Evolutionary conservation across 202 grass and related monocot genomes (phyloP), one percentile per base, ranked within the genome.

Genomic region (Setaria italica): DNA sequence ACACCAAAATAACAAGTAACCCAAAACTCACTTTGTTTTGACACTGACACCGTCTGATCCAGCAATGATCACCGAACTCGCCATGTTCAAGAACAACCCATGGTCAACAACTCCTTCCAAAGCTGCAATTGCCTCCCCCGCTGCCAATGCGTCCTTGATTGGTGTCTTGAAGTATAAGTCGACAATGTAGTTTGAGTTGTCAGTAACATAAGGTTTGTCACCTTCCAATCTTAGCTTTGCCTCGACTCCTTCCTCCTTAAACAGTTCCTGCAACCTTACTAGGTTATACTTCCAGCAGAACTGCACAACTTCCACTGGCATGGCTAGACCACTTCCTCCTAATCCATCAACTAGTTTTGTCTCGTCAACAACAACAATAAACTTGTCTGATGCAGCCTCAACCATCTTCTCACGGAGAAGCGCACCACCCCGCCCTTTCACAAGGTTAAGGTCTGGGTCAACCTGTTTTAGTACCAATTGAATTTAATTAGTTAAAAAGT

Each of bases 361-460:
- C 34, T 99, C 96, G 12, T 99, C 96, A 1, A 89, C 88, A 55
- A 95, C 80, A 14, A 99, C 96, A 0, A 99, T 86, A 5, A 99
- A 99, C 67, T 95, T 99, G 14, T 79, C 89, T 33, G 96, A 99
- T 41, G 93, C 93, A 39, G 96, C 93, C 77, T 99, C 96, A 1
- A 99, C 96, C 88, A 95, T 99, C 89, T 99, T 99, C 87, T 99
- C 96, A 12, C 93, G 88, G n/a, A 99, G 91, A 58, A 99, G 91
- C 35, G 96, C 96, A 33, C 96, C 96, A 37, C 96, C 96, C 19
- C 96, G 90, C 4, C 96, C 96, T 88, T 99, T 99, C n/a, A 99
- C 96, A 43, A 99, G 88, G 86, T 99, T 92, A 41, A 99, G 93
- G 41, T 99, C 90, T 41, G 96, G 96, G 59, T 99, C 96, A 47